Conservation (phyloP, 306 rosid genomes). For the Lathyrus oleraceus region DNA sequence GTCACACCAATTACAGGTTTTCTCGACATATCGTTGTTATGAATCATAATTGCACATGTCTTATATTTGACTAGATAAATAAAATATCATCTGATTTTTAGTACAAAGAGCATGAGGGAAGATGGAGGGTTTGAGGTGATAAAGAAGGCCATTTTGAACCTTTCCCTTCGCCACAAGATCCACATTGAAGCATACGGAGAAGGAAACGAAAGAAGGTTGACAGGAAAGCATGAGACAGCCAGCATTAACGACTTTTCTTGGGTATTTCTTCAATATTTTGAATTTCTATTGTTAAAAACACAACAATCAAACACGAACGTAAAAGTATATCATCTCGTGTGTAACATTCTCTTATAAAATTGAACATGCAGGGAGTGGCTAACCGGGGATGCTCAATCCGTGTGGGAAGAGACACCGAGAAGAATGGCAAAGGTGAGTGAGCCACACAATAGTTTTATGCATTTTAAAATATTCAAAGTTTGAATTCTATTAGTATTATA, state of each 20-base stretch:
- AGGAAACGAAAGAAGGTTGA: slow-evolving; percentile 97
- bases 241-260: slow-evolving; percentile 83
- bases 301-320: background rate
- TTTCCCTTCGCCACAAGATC: slow-evolving; percentile 84
- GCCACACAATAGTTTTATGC: too few relatives aligned
- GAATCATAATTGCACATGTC: slow-evolving; percentile 18
- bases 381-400: slow-evolving; percentile 98
- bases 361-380: slow-evolving; percentile 84
- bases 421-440: slow-evolving; percentile 76
- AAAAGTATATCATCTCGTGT: background rate
- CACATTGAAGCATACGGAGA: slow-evolving; percentile 97
- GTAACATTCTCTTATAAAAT: slow-evolving; percentile 34
- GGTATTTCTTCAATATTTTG: slow-evolving; percentile 53
- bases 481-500: background rate
- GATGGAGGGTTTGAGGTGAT: slow-evolving; percentile 89
- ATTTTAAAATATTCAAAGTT: background rate
- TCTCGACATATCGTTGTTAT: slow-evolving; percentile 11
- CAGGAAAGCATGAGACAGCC: slow-evolving; percentile 99
- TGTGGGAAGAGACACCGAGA: slow-evolving; percentile 94
- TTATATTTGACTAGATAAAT: slow-evolving; percentile 11
- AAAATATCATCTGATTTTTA: slow-evolving; percentile 38
- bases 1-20: slow-evolving; percentile 98
- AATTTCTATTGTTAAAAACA: slow-evolving; percentile 19
- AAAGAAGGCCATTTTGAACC: slow-evolving; percentile 94
- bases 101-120: slow-evolving; percentile 99